A percentile compares a stretch with the other conserved stretches of the same genome.
These are phyloP conservation scores for Lachnellula arida DNA, from an alignment of 2,329 filamentous ascomycete genomes.

Conservation along the genomic window DNA sequence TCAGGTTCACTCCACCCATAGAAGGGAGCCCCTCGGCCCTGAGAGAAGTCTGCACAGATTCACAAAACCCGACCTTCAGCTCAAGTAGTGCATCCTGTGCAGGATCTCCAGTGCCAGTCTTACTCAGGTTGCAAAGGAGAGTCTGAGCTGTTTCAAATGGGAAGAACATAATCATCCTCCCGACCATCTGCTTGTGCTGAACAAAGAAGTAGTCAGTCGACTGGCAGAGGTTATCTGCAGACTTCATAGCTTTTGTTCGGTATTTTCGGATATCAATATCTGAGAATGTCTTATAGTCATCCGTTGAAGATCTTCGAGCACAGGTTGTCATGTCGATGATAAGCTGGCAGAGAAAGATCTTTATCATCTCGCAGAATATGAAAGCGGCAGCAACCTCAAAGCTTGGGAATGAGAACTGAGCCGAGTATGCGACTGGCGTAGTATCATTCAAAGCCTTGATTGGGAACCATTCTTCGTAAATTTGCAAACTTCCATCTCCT, in stretches of 20 bases:
- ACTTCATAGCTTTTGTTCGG: neutral
- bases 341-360: conserved; percentile 9
- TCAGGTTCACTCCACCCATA: neutral
- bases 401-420: conserved; percentile 5
- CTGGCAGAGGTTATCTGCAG: conserved; percentile 11
- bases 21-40: conserved; percentile 1
- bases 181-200: conserved; percentile 6
- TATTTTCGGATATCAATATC: neutral
- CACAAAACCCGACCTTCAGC: conserved; percentile 5
- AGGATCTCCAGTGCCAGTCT: neutral
- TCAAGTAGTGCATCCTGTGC: conserved; percentile 1
- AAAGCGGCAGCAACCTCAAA: conserved; percentile 8
- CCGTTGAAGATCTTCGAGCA: neutral
- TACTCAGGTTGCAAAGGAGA: neutral
- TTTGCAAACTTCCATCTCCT: neutral
- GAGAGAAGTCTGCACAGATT: neutral
- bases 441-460: neutral
- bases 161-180: conserved; percentile 7
- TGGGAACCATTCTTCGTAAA: conserved; percentile 2
- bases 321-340: conserved; percentile 1
- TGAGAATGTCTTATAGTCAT: neutral
- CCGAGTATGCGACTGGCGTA: neutral
- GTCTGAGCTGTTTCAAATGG: conserved; percentile 9
- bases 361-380: conserved; percentile 8
- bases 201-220: conserved; percentile 12